Conservation (phyloP, 345 rosid species). For the Geranium brycei region DNA sequence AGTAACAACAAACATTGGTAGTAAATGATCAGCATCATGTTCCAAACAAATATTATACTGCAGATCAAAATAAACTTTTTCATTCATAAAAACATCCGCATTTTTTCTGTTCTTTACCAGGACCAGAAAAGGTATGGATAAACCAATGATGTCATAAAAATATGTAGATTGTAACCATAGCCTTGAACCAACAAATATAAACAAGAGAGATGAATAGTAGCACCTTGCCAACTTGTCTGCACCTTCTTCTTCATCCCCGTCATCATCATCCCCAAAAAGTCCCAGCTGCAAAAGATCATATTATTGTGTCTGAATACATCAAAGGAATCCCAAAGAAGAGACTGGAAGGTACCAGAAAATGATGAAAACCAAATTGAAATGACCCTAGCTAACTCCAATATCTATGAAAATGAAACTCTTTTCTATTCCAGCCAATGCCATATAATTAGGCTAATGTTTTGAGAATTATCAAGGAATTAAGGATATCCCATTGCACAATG, state of each 20-base stretch:
- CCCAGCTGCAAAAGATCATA: slow-evolving; percentile 33
- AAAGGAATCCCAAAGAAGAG: background rate
- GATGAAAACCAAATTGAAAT: too few relatives aligned
- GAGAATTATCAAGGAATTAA: background rate
- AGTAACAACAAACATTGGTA: too few relatives aligned
- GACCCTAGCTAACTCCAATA: background rate
- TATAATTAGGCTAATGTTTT: background rate
- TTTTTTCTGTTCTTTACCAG: too few relatives aligned
- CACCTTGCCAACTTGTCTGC: slow-evolving; percentile 37
- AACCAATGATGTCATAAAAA: background rate
- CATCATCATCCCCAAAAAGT: slow-evolving; percentile 21
- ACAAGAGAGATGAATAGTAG: slow-evolving; percentile 6
- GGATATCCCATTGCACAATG: background rate
- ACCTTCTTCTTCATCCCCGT: slow-evolving; percentile 14
- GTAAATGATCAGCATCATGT: background rate
- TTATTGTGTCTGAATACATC: too few relatives aligned
- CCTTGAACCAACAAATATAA: background rate
- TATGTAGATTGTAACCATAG: background rate
- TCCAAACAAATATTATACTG: background rate
- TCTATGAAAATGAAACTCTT: background rate
- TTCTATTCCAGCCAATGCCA: background rate
- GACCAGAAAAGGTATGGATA: too few relatives aligned
- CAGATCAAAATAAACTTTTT: too few relatives aligned
- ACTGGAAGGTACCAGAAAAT: background rate
- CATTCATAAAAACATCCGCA: too few relatives aligned